A percentile compares a stretch with the other conserved stretches of the same genome.
Evolutionary conservation across 768 basidiomycete genomes (phyloP).

Genomic region (Cubamyces lactineus): DNA sequence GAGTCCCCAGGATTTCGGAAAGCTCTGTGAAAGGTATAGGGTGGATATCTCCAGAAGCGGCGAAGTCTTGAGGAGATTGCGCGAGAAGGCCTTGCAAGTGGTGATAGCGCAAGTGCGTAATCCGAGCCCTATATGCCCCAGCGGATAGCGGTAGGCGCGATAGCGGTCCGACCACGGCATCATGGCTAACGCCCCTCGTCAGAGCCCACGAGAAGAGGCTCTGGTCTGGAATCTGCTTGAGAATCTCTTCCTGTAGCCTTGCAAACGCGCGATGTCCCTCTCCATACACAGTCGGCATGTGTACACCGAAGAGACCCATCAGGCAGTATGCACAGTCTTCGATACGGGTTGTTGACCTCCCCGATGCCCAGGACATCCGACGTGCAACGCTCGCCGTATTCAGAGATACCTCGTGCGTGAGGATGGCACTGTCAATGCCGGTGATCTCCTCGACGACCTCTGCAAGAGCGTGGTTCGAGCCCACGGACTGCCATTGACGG

Average conservation of each 20-base stretch:
- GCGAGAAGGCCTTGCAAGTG: conserved; percentile 5
- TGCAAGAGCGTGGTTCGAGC: conserved; percentile 10
- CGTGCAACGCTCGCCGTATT: conserved; percentile 10
- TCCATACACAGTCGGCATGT: conserved; percentile 14
- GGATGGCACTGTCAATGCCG: neutral
- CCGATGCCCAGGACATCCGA: conserved; percentile 14
- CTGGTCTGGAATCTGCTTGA: conserved; percentile 8
- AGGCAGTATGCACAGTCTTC: conserved; percentile 10
- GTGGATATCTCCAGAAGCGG: neutral
- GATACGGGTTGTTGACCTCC: neutral
- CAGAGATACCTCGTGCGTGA: conserved; percentile 6
- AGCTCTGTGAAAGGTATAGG: neutral
- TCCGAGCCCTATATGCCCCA: neutral
- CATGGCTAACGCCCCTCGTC: neutral
- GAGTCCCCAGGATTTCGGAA: neutral
- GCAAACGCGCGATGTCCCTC: conserved; percentile 4
- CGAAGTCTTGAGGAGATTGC: neutral
- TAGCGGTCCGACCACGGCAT: neutral
- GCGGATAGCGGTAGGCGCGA: neutral
- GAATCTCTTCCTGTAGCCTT: conserved; percentile 10
- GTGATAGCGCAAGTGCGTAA: neutral
- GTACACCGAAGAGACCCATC: conserved; percentile 12
- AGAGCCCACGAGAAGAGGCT: conserved; percentile 8
- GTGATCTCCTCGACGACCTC: conserved; percentile 8
- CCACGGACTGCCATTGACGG: conserved; percentile 5